These are phyloP conservation scores for Colletotrichum aenigma DNA, from an alignment of 2,329 filamentous ascomycete genomes.

Conservation along the genomic window DNA sequence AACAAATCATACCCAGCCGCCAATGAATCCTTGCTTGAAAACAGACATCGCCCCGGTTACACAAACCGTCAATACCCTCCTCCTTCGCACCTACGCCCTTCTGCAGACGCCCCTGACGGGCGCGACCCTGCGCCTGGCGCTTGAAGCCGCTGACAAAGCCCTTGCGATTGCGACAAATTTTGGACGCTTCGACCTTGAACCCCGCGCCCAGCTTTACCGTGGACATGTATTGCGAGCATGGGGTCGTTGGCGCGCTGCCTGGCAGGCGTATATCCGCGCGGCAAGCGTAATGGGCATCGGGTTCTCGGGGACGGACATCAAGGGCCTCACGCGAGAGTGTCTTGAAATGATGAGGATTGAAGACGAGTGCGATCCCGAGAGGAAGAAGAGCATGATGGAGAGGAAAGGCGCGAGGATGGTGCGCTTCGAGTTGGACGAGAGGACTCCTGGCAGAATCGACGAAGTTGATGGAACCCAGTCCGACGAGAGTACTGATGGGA, in stretches of 20 bases:
- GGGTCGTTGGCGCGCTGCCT: conserved; percentile 24
- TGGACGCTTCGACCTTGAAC: conserved; percentile 20
- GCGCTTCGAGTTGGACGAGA: background rate
- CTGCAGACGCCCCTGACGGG: conserved; percentile 11
- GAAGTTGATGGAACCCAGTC: background rate
- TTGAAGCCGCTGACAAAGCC: conserved; percentile 23
- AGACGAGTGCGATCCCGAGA: background rate
- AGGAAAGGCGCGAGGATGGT: background rate
- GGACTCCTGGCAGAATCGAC: background rate
- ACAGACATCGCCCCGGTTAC: conserved; percentile 17
- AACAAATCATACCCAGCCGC: background rate
- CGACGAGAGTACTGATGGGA: background rate
- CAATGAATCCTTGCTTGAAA: conserved; percentile 11
- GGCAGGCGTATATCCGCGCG: conserved; percentile 23
- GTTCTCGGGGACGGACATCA: background rate
- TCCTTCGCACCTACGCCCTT: conserved; percentile 15
- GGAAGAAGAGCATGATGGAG: background rate
- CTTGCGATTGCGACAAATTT: conserved; percentile 16
- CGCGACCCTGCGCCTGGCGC: conserved; percentile 15
- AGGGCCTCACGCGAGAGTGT: conserved; percentile 11
- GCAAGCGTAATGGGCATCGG: conserved; percentile 17
- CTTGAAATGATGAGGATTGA: conserved; percentile 3
- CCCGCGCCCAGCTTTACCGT: conserved; percentile 25
- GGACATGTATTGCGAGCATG: conserved; percentile 27
- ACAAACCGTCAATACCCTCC: conserved; percentile 19